These are phyloP conservation scores for Cenococcum geophilum DNA, from an alignment of 495 filamentous ascomycete species.

Conservation along the genomic window DNA sequence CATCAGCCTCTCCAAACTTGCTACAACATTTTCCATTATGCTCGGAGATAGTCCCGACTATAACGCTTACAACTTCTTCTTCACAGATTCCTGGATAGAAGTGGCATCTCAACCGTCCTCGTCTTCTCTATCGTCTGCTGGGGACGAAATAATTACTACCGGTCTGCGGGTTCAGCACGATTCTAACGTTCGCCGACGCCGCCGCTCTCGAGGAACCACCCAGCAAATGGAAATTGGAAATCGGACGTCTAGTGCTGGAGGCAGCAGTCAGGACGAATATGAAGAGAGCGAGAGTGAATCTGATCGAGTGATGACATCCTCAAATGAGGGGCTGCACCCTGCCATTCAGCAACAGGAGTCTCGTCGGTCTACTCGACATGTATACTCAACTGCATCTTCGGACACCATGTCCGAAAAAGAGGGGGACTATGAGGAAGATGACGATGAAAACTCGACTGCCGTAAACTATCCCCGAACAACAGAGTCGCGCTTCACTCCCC, in stretches of 20 bases:
- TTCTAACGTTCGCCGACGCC: slow-evolving; percentile 42
- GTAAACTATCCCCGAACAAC: slow-evolving; percentile 56
- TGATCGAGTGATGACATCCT: slow-evolving; percentile 76
- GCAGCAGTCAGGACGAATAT: slow-evolving; percentile 86
- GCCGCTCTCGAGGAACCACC: slow-evolving; percentile 46
- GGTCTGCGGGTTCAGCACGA: slow-evolving; percentile 67
- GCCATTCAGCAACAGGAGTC: slow-evolving; percentile 28
- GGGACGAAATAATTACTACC: slow-evolving; percentile 81
- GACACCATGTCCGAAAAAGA: slow-evolving; percentile 39
- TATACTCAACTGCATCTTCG: slow-evolving; percentile 34
- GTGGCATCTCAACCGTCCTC: slow-evolving; percentile 89
- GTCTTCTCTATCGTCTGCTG: slow-evolving; percentile 76
- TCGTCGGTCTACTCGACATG: slow-evolving; percentile 19
- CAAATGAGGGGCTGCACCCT: slow-evolving; percentile 63
- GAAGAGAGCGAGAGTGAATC: slow-evolving; percentile 81
- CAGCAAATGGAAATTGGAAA: slow-evolving; percentile 15
- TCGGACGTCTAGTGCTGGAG: slow-evolving; percentile 37
- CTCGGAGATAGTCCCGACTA: neutral
- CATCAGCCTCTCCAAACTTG: neutral
- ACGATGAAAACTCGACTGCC: slow-evolving; percentile 78
- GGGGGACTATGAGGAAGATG: slow-evolving; percentile 57
- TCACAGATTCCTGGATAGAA: slow-evolving; percentile 94
- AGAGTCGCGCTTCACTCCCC: slow-evolving; percentile 65
- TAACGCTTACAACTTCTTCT: slow-evolving; percentile 9
- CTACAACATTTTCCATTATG: neutral